Conservation (phyloP, 2,329 filamentous ascomycete species). For the Fusarium chuoi region DNA sequence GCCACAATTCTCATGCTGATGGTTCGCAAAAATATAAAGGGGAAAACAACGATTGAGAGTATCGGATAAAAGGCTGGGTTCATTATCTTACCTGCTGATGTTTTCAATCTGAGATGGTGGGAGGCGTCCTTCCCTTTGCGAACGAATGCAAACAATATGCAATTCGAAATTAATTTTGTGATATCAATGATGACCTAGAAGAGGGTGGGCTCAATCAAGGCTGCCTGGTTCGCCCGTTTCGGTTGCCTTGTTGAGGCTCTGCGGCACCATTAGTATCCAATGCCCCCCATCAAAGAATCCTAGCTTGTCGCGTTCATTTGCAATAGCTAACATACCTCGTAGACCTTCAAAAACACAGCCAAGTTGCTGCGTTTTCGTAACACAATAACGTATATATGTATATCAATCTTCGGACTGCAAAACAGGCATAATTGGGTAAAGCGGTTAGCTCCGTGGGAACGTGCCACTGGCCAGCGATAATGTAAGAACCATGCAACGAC, state of each 20-base stretch:
- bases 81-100: neutral
- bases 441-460: neutral
- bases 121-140: neutral
- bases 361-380: neutral
- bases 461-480: neutral
- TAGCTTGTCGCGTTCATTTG: neutral
- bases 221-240: constrained; percentile 7
- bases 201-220: neutral
- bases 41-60: neutral
- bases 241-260: constrained; percentile 12
- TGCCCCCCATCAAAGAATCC: neutral
- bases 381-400: neutral
- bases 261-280: neutral
- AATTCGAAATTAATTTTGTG: neutral
- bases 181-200: neutral
- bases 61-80: neutral
- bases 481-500: neutral
- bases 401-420: neutral
- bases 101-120: neutral
- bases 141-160: neutral
- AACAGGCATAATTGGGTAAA: neutral
- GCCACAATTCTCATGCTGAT: neutral
- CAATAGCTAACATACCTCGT: neutral
- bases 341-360: neutral
- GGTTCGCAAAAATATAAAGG: neutral